A percentile compares a stretch with the other conserved stretches of the same genome.
phyloP scores from a whole-genome alignment of 2,329 filamentous ascomycete species.

The Trichoderma guizhouense region DNA sequence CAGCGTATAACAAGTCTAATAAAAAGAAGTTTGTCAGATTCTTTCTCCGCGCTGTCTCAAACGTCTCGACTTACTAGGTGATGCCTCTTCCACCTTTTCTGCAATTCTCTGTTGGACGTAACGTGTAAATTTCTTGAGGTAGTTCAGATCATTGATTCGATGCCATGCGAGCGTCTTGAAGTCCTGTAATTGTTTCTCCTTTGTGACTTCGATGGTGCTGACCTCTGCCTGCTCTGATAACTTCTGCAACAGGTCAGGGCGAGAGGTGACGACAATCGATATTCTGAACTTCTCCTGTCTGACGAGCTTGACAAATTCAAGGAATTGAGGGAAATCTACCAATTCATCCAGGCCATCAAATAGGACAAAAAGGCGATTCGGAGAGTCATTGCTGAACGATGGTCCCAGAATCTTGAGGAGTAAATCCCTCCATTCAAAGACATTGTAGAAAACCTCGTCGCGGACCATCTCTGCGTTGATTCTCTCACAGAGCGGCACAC shows the following conservation, averaged over 20 bases:
- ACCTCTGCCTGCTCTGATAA: conserved; percentile 18
- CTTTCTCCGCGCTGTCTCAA: neutral
- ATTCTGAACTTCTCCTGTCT: conserved; percentile 27
- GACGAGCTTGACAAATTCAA: conserved; percentile 25
- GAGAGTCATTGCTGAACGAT: conserved; percentile 23
- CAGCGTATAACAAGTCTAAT: conserved; percentile 35
- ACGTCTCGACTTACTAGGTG: conserved; percentile 29
- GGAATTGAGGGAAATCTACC: conserved; percentile 17
- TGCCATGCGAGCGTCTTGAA: conserved; percentile 28
- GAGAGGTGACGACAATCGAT: conserved; percentile 27
- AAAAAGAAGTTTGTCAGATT: neutral
- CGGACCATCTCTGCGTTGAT: conserved; percentile 28
- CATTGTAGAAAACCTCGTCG: conserved; percentile 22
- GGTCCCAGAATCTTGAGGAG: conserved; percentile 25
- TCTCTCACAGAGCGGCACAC: conserved; percentile 29
- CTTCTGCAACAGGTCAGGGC: conserved; percentile 18
- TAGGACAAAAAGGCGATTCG: conserved; percentile 27
- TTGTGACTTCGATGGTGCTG: conserved; percentile 23
- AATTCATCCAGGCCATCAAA: conserved; percentile 35
- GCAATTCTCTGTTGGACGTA: conserved; percentile 31
- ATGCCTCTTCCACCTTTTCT: conserved; percentile 28
- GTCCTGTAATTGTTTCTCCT: conserved; percentile 30
- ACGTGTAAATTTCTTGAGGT: conserved; percentile 27
- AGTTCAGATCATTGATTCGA: conserved; percentile 26
- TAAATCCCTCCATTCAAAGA: conserved; percentile 21